Evolutionary conservation across 2,329 filamentous ascomycete genomes (phyloP).

Genomic region (Ophiostoma sp.): DNA sequence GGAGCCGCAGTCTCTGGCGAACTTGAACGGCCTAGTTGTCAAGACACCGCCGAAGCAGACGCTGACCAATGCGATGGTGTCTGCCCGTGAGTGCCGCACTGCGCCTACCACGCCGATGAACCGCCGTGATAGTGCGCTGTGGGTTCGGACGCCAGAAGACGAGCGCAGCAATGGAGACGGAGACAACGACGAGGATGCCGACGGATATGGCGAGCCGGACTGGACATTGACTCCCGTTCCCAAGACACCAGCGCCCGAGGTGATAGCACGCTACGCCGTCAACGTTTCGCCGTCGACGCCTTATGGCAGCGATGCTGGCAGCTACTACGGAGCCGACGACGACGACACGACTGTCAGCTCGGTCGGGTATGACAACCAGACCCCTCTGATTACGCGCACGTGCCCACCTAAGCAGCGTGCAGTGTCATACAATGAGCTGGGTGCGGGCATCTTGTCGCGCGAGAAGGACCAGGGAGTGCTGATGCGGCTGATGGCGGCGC

Average conservation of each 20-base stretch:
- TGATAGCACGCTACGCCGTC: conserved; percentile 48
- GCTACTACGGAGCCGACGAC: conserved; percentile 29
- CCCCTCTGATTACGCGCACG: conserved; percentile 45
- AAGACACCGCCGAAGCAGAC: conserved; percentile 33
- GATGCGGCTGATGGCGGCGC: conserved; percentile 62
- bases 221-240: conserved; percentile 49
- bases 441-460: conserved; percentile 41
- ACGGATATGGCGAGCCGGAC: conserved; percentile 33
- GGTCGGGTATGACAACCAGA: conserved; percentile 27
- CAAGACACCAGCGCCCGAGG: conserved; percentile 53
- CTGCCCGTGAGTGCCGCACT: conserved; percentile 36
- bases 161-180: conserved; percentile 25
- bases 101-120: conserved; percentile 37
- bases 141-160: conserved; percentile 51
- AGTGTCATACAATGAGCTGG: conserved; percentile 36
- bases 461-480: conserved; percentile 54
- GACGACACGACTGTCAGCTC: conserved; percentile 32
- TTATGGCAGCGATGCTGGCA: conserved; percentile 32
- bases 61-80: conserved; percentile 29
- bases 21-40: conserved; percentile 54
- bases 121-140: conserved; percentile 50
- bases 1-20: conserved; percentile 66
- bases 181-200: conserved; percentile 30
- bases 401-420: conserved; percentile 48
- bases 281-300: conserved; percentile 45